Conservation (phyloP, 2,329 filamentous ascomycete genomes). For the Macrophomina pseudophaseolina region DNA sequence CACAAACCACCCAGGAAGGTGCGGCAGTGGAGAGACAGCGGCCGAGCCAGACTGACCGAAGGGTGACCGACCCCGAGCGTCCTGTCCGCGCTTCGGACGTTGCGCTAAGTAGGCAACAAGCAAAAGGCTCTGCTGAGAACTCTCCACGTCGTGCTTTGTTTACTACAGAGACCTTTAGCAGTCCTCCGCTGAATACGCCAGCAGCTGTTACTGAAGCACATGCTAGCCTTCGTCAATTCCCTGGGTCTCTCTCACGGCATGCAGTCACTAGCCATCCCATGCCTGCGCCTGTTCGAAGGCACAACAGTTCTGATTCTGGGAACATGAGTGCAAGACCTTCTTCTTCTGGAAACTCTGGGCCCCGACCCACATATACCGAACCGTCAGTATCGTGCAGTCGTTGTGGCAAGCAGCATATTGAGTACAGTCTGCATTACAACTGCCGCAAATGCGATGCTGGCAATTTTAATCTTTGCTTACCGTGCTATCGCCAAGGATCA, state of each 20-base stretch:
- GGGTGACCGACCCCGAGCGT: conserved; percentile 45
- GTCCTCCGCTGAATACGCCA: conserved; percentile 15
- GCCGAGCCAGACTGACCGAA: conserved; percentile 52
- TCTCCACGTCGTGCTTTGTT: conserved; percentile 39
- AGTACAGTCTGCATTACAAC: conserved; percentile 86
- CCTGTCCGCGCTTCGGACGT: conserved; percentile 10
- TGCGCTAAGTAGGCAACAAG: conserved; percentile 11
- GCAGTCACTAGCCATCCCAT: conserved; percentile 34
- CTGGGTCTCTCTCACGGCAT: background rate
- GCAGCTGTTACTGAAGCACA: conserved; percentile 10
- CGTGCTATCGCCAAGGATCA: conserved; percentile 76
- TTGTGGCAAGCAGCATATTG: conserved; percentile 74
- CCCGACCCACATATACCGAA: conserved; percentile 62
- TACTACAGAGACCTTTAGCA: conserved; percentile 14
- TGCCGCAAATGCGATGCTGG: conserved; percentile 74
- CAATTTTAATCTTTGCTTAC: conserved; percentile 77
- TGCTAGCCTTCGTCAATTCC: conserved; percentile 16
- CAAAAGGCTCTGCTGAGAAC: conserved; percentile 34
- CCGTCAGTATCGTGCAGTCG: conserved; percentile 75
- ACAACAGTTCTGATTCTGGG: conserved; percentile 15
- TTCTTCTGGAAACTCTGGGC: conserved; percentile 36
- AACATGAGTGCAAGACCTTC: conserved; percentile 17
- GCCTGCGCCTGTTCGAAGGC: conserved; percentile 32
- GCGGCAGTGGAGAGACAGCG: conserved; percentile 35
- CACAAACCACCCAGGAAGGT: conserved; percentile 35